Conservation (phyloP, 2,329 filamentous ascomycete genomes). For the Chalaropsis ovoidea region DNA sequence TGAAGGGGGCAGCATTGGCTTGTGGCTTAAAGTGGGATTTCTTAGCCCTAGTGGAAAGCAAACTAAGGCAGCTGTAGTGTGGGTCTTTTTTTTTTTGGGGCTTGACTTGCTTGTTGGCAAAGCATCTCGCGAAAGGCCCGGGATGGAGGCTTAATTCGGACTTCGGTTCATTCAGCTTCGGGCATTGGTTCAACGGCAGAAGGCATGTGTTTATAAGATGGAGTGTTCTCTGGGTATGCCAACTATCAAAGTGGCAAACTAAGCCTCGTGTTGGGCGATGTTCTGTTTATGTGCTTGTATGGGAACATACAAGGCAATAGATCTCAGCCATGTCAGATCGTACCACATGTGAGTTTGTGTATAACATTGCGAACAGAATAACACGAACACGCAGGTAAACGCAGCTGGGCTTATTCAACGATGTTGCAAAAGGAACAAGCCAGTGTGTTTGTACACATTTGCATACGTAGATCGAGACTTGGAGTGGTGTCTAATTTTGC, state of each 20-base stretch:
- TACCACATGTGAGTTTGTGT: neutral
- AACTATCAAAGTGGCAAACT: neutral
- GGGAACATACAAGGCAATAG: neutral
- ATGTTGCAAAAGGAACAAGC: neutral
- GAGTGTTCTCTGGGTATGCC: neutral
- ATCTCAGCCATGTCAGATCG: neutral
- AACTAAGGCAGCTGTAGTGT: too few species aligned
- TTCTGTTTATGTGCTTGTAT: neutral
- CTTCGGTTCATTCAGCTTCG: neutral
- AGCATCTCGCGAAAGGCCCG: neutral
- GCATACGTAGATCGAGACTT: neutral
- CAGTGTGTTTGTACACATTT: neutral
- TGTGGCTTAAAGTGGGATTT: too few species aligned
- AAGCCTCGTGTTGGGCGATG: neutral
- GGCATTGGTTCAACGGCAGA: neutral
- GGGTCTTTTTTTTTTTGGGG: too few species aligned
- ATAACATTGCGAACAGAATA: neutral
- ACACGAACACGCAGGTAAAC: neutral
- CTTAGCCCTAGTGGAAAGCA: too few species aligned
- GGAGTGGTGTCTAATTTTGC: too few species aligned
- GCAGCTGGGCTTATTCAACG: neutral
- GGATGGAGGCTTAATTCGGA: neutral
- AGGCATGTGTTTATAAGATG: neutral
- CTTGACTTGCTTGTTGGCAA: too few species aligned
- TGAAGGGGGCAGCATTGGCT: too few species aligned